Conservation (phyloP, 192 early-diverging fungal species). For the Chytriomyces sp. region DNA sequence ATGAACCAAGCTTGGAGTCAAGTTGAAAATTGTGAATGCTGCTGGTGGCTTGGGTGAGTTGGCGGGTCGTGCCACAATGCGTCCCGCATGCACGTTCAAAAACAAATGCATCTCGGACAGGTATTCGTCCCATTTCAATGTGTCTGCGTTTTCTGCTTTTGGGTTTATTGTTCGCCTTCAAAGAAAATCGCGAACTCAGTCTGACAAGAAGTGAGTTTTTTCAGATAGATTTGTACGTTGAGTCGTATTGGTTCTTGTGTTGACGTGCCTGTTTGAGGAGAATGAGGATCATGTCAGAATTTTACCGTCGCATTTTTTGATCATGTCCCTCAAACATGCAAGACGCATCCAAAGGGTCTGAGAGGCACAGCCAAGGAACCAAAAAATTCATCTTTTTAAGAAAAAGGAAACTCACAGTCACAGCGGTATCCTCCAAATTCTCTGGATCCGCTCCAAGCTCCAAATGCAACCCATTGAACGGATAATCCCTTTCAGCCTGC, state of each 20-base stretch:
- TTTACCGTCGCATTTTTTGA: too few relatives aligned
- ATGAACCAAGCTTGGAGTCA: too few relatives aligned
- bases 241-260: constrained; percentile 34
- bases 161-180: neutral
- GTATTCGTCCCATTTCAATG: neutral
- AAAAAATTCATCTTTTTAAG: too few relatives aligned
- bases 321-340: too few relatives aligned
- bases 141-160: neutral
- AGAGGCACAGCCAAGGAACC: too few relatives aligned
- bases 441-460: constrained; percentile 62
- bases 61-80: too few relatives aligned
- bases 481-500: constrained; percentile 57
- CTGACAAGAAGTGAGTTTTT: constrained; percentile 42
- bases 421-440: constrained; percentile 43
- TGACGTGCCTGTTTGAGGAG: constrained; percentile 26
- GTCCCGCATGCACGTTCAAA: too few relatives aligned
- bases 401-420: constrained; percentile 35
- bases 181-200: neutral
- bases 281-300: neutral
- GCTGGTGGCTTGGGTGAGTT: too few relatives aligned
- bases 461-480: constrained; percentile 56
- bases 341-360: too few relatives aligned
- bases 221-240: constrained; percentile 33
- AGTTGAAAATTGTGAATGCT: too few relatives aligned
- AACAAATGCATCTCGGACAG: too few relatives aligned